Percentiles rank a stretch among this genome's conserved stretches.
Conservation (phyloP, 108 stramenopile genomes). For the Hondaea fermentalgiana region DNA sequence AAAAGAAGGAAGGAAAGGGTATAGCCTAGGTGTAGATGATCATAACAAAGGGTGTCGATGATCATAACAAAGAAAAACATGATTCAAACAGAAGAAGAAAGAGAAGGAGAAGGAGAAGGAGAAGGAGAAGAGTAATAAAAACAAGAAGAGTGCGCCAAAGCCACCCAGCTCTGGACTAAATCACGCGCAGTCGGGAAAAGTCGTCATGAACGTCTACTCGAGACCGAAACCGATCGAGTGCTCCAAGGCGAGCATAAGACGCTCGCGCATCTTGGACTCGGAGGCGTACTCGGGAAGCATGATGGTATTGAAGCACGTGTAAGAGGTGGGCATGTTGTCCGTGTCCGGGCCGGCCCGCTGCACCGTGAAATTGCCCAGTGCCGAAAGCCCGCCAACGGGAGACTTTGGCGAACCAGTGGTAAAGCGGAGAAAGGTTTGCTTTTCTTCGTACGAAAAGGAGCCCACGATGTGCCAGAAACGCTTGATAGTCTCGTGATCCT, state of each 20-base stretch:
- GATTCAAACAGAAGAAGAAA: no score
- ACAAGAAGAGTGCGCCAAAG: no score
- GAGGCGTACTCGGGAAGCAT: constrained; percentile 48
- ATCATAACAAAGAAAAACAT: no score
- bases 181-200: neutral
- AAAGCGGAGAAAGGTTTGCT: constrained; percentile 75
- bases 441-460: constrained; percentile 38
- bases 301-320: constrained; percentile 86
- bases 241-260: constrained; percentile 26
- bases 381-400: constrained; percentile 79
- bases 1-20: no score
- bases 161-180: no score
- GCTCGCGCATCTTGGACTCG: constrained; percentile 33
- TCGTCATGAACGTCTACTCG: neutral
- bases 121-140: no score
- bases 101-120: no score
- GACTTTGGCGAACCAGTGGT: constrained; percentile 67
- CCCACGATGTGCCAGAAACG: constrained; percentile 42
- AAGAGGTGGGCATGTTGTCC: constrained; percentile 68
- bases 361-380: constrained; percentile 63
- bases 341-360: constrained; percentile 83
- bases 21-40: no score
- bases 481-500: constrained; percentile 27
- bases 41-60: no score
- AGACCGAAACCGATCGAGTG: constrained; percentile 51